phyloP scores from a whole-genome alignment of 805 yeast species.

The Teunomyces atbi region DNA sequence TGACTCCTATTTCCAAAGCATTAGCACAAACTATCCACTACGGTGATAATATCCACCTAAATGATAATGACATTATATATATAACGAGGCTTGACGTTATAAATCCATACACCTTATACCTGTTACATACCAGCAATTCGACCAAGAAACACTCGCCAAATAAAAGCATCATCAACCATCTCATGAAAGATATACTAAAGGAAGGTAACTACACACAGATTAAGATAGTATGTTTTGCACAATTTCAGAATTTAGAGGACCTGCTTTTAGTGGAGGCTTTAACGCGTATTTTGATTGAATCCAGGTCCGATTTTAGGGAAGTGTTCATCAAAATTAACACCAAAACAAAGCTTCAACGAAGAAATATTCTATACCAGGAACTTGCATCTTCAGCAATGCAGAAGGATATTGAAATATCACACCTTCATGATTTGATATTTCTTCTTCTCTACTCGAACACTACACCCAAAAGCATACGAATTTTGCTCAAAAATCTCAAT shows the following conservation, averaged over 20 bases:
- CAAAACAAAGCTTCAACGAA: background rate
- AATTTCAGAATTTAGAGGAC: constrained; percentile 7
- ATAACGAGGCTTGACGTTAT: constrained; percentile 5
- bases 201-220: background rate
- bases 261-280: constrained; percentile 3
- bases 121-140: constrained; percentile 6
- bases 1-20: constrained; percentile 2
- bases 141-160: constrained; percentile 7
- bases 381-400: background rate
- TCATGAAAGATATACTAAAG: constrained; percentile 6
- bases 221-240: constrained; percentile 2
- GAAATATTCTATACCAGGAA: background rate
- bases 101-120: constrained; percentile 9
- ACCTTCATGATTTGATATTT: background rate
- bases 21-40: constrained; percentile 1
- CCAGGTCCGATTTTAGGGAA: background rate
- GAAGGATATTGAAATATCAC: background rate
- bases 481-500: background rate
- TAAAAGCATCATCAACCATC: constrained; percentile 9
- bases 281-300: background rate
- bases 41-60: constrained; percentile 1
- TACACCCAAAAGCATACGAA: background rate
- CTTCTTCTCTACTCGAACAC: background rate
- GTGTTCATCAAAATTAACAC: background rate
- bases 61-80: constrained; percentile 10